A percentile compares a stretch with the other conserved stretches of the same genome.
phyloP scores from a whole-genome alignment of 371 early-diverging fungal genomes.

The Quaeritorhiza haematococci region DNA sequence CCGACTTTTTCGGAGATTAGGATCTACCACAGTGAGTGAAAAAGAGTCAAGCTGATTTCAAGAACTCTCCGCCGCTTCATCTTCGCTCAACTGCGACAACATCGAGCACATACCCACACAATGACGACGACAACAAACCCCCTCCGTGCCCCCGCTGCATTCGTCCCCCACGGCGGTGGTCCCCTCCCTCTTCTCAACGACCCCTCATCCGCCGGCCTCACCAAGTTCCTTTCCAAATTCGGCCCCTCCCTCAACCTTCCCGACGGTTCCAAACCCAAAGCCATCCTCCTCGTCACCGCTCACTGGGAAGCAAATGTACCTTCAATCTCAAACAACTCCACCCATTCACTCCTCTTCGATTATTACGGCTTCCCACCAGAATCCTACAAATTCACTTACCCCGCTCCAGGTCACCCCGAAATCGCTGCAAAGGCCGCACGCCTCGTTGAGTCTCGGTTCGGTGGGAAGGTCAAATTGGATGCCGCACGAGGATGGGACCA shows the following conservation, averaged over 20 bases:
- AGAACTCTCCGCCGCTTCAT: no score
- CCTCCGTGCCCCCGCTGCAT: slow-evolving; percentile 14
- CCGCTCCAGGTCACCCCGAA: slow-evolving; percentile 29
- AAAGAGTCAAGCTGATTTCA: no score
- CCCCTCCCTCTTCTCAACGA: slow-evolving; percentile 26
- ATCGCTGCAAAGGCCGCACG: no score
- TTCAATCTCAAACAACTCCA: background rate
- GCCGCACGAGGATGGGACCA: slow-evolving; percentile 5
- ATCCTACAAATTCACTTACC: slow-evolving; percentile 34
- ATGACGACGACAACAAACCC: background rate
- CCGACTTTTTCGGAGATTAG: no score
- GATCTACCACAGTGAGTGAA: no score
- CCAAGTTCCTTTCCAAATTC: slow-evolving; percentile 15
- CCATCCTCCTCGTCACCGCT: slow-evolving; percentile 10
- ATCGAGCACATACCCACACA: no score
- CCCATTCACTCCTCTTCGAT: slow-evolving; percentile 33
- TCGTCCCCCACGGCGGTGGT: slow-evolving; percentile 29
- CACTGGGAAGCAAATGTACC: slow-evolving; percentile 41
- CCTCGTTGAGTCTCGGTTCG: background rate
- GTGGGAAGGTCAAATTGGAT: no score
- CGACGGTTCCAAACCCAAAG: no score
- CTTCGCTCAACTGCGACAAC: no score
- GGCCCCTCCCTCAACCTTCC: no score
- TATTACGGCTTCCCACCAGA: slow-evolving; percentile 42
- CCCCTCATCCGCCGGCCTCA: slow-evolving; percentile 11